Conservation (phyloP, 108 stramenopile species). For the Cyclostephanos invisitatus region DNA sequence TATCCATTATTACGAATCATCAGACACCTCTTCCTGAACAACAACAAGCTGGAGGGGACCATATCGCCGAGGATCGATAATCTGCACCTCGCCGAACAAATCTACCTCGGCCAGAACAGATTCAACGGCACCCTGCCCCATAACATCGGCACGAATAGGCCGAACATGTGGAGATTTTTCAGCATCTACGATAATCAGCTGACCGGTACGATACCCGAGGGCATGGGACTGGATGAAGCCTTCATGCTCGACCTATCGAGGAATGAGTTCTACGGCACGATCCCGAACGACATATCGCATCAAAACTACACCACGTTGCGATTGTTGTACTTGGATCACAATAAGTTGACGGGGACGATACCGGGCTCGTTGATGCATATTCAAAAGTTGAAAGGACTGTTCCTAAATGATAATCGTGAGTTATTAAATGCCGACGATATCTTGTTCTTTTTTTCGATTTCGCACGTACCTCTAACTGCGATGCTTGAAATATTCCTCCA, state of each 20-base stretch:
- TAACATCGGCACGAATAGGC: constrained; percentile 33
- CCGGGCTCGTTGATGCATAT: constrained; percentile 56
- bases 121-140: constrained; percentile 38
- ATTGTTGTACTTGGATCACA: constrained; percentile 68
- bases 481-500: neutral
- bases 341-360: constrained; percentile 66
- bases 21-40: constrained; percentile 51
- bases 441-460: no score
- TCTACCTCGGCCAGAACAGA: constrained; percentile 49
- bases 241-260: constrained; percentile 47
- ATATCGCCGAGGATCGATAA: constrained; percentile 39
- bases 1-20: neutral
- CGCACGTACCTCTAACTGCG: neutral
- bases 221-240: constrained; percentile 30
- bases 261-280: constrained; percentile 39
- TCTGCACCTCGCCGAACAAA: constrained; percentile 36
- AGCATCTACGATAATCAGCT: constrained; percentile 69
- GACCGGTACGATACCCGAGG: constrained; percentile 60
- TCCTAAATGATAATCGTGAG: constrained; percentile 49
- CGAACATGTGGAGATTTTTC: constrained; percentile 38
- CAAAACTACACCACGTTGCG: constrained; percentile 53
- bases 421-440: neutral
- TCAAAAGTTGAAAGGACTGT: constrained; percentile 41
- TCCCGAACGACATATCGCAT: constrained; percentile 53
- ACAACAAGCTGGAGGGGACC: constrained; percentile 44